Conservation (phyloP, 495 filamentous ascomycete genomes). For the Tuber aestivum region DNA sequence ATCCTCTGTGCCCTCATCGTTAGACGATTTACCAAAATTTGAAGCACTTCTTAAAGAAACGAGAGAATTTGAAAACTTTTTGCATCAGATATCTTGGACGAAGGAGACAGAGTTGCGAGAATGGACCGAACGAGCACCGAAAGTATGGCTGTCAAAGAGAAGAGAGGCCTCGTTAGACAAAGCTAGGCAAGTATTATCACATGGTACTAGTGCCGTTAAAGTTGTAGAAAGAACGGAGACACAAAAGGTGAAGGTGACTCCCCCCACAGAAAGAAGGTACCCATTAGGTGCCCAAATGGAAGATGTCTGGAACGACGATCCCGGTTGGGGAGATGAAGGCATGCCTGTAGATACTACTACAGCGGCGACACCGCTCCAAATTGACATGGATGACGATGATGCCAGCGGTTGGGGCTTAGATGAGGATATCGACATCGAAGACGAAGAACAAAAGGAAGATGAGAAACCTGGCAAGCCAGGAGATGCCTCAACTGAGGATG, state of each 20-base stretch:
- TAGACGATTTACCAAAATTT: constrained; percentile 64
- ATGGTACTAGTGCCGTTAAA: constrained; percentile 57
- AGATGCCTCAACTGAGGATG: constrained; percentile 16
- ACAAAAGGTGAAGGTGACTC: constrained; percentile 55
- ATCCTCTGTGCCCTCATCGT: constrained; percentile 63
- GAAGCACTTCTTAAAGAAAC: constrained; percentile 58
- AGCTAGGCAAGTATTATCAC: constrained; percentile 61
- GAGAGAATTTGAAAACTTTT: constrained; percentile 55
- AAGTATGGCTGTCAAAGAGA: constrained; percentile 79
- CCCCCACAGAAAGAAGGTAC: constrained; percentile 56
- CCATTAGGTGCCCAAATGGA: constrained; percentile 50
- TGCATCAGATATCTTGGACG: constrained; percentile 60
- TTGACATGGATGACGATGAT: constrained; percentile 48
- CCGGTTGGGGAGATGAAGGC: constrained; percentile 42
- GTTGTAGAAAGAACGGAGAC: constrained; percentile 80
- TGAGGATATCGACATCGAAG: constrained; percentile 46
- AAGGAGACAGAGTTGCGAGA: constrained; percentile 64
- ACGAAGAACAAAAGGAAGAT: constrained; percentile 29
- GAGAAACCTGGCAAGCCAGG: constrained; percentile 13
- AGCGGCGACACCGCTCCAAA: constrained; percentile 16
- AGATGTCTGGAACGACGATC: constrained; percentile 46
- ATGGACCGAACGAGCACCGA: constrained; percentile 73
- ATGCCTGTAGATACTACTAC: constrained; percentile 13
- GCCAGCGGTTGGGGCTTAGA: constrained; percentile 58
- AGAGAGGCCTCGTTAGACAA: constrained; percentile 68